These are phyloP conservation scores for Cochlearia excelsa DNA, from an alignment of 345 rosid genomes.

Conservation along the genomic window DNA sequence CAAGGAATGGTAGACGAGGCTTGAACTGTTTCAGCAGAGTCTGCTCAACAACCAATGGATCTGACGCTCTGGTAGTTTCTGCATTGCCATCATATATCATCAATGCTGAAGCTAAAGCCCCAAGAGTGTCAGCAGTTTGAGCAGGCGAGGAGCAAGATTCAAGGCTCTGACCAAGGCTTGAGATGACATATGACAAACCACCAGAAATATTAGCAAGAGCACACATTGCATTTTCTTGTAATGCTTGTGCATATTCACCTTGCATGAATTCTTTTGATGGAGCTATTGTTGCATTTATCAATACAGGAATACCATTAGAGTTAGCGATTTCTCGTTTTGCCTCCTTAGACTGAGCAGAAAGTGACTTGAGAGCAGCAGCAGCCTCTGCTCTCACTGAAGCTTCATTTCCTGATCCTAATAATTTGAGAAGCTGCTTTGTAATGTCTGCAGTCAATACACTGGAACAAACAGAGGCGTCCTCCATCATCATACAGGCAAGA, in stretches of 20 bases:
- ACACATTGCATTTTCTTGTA: conserved; percentile 99
- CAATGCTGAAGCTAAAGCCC: conserved; percentile 99
- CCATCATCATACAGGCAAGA: conserved; percentile 95
- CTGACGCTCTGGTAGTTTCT: conserved; percentile 79
- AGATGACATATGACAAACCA: conserved; percentile 92
- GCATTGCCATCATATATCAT: conserved; percentile 96
- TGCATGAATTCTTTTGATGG: conserved; percentile 99
- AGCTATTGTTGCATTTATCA: conserved; percentile 97
- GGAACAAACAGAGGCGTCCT: conserved; percentile 85
- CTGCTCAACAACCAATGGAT: conserved; percentile 70
- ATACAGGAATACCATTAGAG: conserved; percentile 84
- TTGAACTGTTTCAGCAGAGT: conserved; percentile 89
- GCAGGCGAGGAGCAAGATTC: conserved; percentile 95
- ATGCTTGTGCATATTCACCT: conserved; percentile 95
- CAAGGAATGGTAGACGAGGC: conserved; percentile 78
- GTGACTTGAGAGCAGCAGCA: conserved; percentile 94
- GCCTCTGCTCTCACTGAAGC: conserved; percentile 98
- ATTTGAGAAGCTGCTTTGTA: conserved; percentile 80
- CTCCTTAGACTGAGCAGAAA: conserved; percentile 89
- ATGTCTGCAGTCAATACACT: conserved; percentile 88
- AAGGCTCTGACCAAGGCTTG: conserved; percentile 99
- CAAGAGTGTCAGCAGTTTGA: conserved; percentile 93
- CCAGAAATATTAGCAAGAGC: conserved; percentile 99
- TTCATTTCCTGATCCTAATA: conserved; percentile 93
- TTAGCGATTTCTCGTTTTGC: conserved; percentile 88